These are phyloP conservation scores for Coemansia sp. DNA, from an alignment of 192 early-diverging fungal genomes.

Conservation along the genomic window DNA sequence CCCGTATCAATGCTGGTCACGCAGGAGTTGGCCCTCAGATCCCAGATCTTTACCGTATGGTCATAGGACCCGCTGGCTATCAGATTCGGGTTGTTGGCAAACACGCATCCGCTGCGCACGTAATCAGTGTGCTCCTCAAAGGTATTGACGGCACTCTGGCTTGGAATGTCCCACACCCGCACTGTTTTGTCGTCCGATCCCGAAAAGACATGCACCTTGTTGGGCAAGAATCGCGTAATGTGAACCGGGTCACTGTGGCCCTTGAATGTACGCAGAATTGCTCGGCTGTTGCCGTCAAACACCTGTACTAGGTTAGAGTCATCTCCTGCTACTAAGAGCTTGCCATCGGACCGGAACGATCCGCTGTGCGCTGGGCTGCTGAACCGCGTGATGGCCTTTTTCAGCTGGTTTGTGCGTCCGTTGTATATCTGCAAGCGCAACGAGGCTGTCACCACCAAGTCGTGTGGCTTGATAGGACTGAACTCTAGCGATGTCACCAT, in stretches of 20 bases:
- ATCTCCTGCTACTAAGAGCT: constrained; percentile 93
- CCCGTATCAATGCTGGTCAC: constrained; percentile 79
- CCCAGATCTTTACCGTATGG: constrained; percentile 93
- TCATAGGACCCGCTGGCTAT: constrained; percentile 93
- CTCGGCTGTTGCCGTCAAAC: constrained; percentile 67
- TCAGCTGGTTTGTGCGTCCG: constrained; percentile 77
- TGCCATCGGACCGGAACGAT: constrained; percentile 81
- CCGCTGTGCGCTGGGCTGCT: constrained; percentile 84
- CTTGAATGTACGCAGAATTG: constrained; percentile 69
- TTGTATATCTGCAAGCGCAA: constrained; percentile 93
- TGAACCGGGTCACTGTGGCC: constrained; percentile 77
- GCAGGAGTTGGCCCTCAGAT: constrained; percentile 75
- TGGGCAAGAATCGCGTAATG: constrained; percentile 77
- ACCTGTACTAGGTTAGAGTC: constrained; percentile 85
- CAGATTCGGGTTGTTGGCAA: constrained; percentile 76
- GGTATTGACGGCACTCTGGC: constrained; percentile 64
- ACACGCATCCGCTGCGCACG: constrained; percentile 77
- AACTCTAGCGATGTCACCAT: constrained; percentile 84
- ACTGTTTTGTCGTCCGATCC: constrained; percentile 94
- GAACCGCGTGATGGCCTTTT: constrained; percentile 93
- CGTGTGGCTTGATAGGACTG: constrained; percentile 76
- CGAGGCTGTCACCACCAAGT: constrained; percentile 90
- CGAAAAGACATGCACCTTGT: constrained; percentile 81
- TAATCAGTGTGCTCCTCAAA: constrained; percentile 93
- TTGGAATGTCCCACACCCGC: constrained; percentile 92